Evolutionary conservation across 176 grass and related monocot species (phyloP), one percentile per base, ranked within the genome.

Genomic region (Cenchrus purpureus): DNA sequence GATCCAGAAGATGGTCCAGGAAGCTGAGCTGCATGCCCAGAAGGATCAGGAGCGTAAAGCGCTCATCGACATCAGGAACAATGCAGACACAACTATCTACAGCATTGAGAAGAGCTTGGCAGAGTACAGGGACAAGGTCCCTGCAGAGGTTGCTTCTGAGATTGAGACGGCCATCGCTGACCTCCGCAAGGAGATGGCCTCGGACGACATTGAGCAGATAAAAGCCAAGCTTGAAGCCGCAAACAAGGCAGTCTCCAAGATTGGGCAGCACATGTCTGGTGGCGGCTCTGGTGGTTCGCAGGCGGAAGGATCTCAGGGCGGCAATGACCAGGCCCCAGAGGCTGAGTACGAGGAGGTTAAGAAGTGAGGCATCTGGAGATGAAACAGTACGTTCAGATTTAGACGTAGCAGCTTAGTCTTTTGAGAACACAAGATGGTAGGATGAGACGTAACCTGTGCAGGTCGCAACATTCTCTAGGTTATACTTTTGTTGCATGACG

Each of bases 1-100:
- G 11, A 81, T 81, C 10, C 65, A 81, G 50, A 56, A 69, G 65
- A 81, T 81, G 79, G 79, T 81, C 20, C 79, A 81, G 19, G 79
- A 81, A 53, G 79, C 79, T 68, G 79, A 81, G 49, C 65, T 81
- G 11, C 79, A 81, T 34, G 65, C 79, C 19, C 65, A 69, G 65
- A 69, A 81, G 79, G 79, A 68, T 44, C 79, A 81, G 50, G 65
- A 81, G 15, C 49, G 79, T 7, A 81, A 81, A 43, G 50, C 79
- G 2, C 79, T 81, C 64, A 81, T 81, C 12, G 79, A 81, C 79
- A 56, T 81, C 79, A 81, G 79, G 20, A 81, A 81, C 65, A 81
- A 14, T 4, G 79, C 79, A 10, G 79, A 81, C 64, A 66, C 65
- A 3, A 57, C 19, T 44, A 69, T 81, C 49, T 81, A 69, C 49